Base-by-base conservation (phyloP, 164 flowering plant species). In the Magnolia officinalis region DNA sequence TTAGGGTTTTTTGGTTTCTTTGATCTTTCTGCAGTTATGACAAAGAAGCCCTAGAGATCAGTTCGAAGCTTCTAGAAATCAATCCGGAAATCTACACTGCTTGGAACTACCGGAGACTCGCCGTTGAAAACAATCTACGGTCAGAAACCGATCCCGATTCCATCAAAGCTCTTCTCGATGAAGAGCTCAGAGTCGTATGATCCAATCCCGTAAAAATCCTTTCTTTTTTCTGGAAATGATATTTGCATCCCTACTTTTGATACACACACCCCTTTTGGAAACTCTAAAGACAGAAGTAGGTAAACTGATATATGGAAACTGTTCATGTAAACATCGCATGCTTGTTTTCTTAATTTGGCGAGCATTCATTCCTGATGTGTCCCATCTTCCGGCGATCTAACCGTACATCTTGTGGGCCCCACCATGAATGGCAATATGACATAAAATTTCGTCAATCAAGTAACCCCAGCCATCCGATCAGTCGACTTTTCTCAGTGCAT, bases 41-140 rank as follows among this genome's bases (percentile, higher is more conserved):
- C 2, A 81, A 86, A 81, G 95, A 94, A 76, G 99, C 94, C 21
- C 69, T 91, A 16, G 89, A 92, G 21, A 70, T 87, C 14, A 87
- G 93, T 79, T 80, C 89, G 16, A 90, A 88, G 86, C 94, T 92
- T 52, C 82, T 94, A 1, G 89, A 87, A 79, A 75, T 80, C 50
- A 96, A 96, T 82, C 97, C 97, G 0, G 98, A 96, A 74, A 71
- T 75, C 1, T 90, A 89, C 85, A 92, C 98, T 2, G 97, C 88
- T 65, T 94, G 99, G 99, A 94, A 94, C 79, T 96, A 89, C 72
- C 78, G 97, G 71, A 96, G 92, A 79, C 89, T 92, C 18, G 98
- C 94, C 10, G 88, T 90, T 6, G 82, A 92, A 55, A 80, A 81
- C 78, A 61, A 75, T 72, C 80, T 93, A 64, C 78, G 76, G 3